A percentile compares a stretch with the other conserved stretches of the same genome.
Conservation (phyloP, 1,284 basidiomycete genomes). For the Coniferiporia sulphurascens region DNA sequence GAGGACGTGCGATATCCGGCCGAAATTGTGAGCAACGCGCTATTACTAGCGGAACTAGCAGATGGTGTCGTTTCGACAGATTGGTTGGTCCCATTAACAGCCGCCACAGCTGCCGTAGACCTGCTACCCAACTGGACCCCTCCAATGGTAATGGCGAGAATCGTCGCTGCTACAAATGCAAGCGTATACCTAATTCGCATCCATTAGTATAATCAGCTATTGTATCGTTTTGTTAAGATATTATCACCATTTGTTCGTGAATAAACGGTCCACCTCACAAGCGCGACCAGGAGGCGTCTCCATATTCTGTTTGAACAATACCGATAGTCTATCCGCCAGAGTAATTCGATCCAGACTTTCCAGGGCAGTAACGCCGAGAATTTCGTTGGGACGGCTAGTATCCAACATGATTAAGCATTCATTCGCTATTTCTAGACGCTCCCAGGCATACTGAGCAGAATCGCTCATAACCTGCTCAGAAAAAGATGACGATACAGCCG, state of each 20-base stretch:
- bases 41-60: neutral
- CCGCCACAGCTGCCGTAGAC: neutral
- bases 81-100: neutral
- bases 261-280: neutral
- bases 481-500: slow-evolving; percentile 6
- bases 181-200: slow-evolving; percentile 9
- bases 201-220: neutral
- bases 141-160: slow-evolving; percentile 10
- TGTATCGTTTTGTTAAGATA: neutral
- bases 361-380: slow-evolving; percentile 11
- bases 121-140: neutral
- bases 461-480: slow-evolving; percentile 15
- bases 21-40: neutral
- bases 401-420: slow-evolving; percentile 10
- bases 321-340: slow-evolving; percentile 1
- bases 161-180: slow-evolving; percentile 9
- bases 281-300: neutral
- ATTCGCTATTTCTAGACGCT: slow-evolving; percentile 11
- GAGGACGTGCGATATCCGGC: neutral
- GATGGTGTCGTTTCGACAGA: neutral
- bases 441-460: slow-evolving; percentile 16
- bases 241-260: slow-evolving; percentile 13
- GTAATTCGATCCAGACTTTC: neutral
- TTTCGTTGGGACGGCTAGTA: neutral
- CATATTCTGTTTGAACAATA: neutral